Evolutionary conservation across 2,329 filamentous ascomycete genomes (phyloP), one percentile per base, ranked within the genome.

Genomic region (Chrysoporthe cubensis): DNA sequence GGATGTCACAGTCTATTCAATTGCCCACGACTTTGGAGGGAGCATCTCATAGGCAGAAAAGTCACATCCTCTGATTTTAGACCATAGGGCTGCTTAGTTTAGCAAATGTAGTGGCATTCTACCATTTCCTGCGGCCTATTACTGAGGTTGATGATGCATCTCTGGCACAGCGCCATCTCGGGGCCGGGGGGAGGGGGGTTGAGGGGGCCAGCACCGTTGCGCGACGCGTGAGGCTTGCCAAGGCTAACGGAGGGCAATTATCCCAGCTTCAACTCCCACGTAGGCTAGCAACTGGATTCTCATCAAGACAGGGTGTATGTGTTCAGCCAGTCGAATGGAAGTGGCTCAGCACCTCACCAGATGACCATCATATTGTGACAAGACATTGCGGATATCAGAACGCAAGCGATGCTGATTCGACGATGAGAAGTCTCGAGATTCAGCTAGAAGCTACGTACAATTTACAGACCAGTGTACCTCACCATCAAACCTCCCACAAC

Each of bases 401-500:
- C 8, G 18, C 13, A 46, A 7, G 44, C 18, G 13, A n/a, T 14
- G 44, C 44, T 14, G 9, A 18, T n/a, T 4, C 1, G 11, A 37
- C 32, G 34, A 40, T 57, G 2, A 40, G 34, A 1, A 40, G 37
- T 11, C 16, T 57, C n/a, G 14, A 26, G 26, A 57, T 57, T 37
- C 16, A 57, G 54, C 54, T 18, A 40, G 32, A 50, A 4, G 21
- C 13, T 58, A n/a, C 13, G 26, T 66, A 62, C 14, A 50, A 50
- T 50, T 54, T 61, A 34, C n/a, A 18, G 21, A 26, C 21, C 40
- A 61, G 85, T 95, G 90, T 94, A 71, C 84, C 91, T 93, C 89
- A 88, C 89, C 90, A 90, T 94, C 91, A 95, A 94, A 94, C 90
- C 88, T 85, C 84, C 85, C 85, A 80, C 84, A 80, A 90, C 90